Conservation (phyloP, 805 yeast genomes). For the Starmera caribaea region DNA sequence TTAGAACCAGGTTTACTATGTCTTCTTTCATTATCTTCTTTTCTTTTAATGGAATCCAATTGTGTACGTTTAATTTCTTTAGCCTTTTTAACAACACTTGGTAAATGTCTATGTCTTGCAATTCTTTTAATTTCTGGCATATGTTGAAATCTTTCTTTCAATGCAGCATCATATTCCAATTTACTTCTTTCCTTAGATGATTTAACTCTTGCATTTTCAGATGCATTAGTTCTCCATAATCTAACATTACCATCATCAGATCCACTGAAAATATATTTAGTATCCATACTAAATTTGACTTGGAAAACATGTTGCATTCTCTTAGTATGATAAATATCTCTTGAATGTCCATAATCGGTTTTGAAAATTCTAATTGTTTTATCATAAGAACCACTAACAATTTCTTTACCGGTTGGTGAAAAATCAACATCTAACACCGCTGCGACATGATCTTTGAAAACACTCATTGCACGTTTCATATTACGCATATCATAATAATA, state of each 20-base stretch:
- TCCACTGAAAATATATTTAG: constrained; percentile 79
- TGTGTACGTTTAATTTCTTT: constrained; percentile 76
- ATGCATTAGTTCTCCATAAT: constrained; percentile 83
- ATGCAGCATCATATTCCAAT: constrained; percentile 82
- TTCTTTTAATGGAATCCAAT: constrained; percentile 59
- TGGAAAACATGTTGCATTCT: constrained; percentile 94
- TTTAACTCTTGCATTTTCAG: constrained; percentile 75
- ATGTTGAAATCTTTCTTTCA: constrained; percentile 85
- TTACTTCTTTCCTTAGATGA: constrained; percentile 72
- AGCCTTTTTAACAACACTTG: constrained; percentile 80
- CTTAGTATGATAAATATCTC: constrained; percentile 93
- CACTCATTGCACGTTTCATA: constrained; percentile 68
- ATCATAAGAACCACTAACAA: constrained; percentile 93
- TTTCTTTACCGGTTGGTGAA: constrained; percentile 93
- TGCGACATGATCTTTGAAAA: constrained; percentile 90
- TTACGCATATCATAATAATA: constrained; percentile 97
- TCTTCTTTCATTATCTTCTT: constrained; percentile 75
- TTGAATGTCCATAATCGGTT: constrained; percentile 75
- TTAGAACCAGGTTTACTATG: constrained; percentile 58
- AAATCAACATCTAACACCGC: constrained; percentile 94
- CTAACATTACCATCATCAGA: constrained; percentile 96
- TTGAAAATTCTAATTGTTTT: constrained; percentile 80
- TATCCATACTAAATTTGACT: constrained; percentile 79
- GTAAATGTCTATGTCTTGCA: constrained; percentile 86
- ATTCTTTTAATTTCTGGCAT: constrained; percentile 96